These are phyloP conservation scores for Silene vulgaris DNA, from an alignment of 179 eudicot species.

Conservation along the genomic window DNA sequence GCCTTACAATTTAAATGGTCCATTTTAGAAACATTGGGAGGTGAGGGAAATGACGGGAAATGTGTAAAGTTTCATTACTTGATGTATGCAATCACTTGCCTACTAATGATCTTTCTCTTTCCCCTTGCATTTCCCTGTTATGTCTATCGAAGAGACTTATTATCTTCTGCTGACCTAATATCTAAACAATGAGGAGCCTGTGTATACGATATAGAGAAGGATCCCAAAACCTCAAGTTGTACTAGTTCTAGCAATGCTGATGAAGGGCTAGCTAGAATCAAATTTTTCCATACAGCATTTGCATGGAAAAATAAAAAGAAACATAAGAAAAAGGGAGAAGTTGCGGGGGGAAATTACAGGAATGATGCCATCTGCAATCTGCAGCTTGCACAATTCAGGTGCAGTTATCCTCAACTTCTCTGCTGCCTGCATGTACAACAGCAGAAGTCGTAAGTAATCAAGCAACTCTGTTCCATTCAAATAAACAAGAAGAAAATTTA, in stretches of 20 bases:
- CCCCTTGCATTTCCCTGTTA: background rate
- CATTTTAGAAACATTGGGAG: background rate
- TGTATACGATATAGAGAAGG: background rate
- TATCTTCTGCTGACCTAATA: background rate
- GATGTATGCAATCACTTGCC: background rate
- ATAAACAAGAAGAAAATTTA: conserved; percentile 10
- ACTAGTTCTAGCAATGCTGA: background rate
- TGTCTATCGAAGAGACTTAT: background rate
- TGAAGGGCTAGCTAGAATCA: background rate
- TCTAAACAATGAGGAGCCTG: background rate
- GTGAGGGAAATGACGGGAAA: background rate
- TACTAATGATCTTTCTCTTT: background rate
- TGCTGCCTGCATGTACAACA: conserved; percentile 64
- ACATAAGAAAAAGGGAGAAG: background rate
- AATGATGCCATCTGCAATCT: conserved; percentile 71
- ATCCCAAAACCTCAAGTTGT: background rate
- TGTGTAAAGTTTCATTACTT: background rate
- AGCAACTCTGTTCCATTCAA: conserved; percentile 7
- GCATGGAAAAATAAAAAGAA: background rate
- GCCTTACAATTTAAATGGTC: background rate
- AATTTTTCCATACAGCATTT: background rate
- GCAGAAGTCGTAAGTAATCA: conserved; percentile 7
- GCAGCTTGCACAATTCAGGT: conserved; percentile 54
- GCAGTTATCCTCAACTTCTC: conserved; percentile 79
- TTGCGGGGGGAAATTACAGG: conserved; percentile 43